Evolutionary conservation across 352 stramenopile genomes (phyloP).

Genomic region (Globisporangium splendens): DNA sequence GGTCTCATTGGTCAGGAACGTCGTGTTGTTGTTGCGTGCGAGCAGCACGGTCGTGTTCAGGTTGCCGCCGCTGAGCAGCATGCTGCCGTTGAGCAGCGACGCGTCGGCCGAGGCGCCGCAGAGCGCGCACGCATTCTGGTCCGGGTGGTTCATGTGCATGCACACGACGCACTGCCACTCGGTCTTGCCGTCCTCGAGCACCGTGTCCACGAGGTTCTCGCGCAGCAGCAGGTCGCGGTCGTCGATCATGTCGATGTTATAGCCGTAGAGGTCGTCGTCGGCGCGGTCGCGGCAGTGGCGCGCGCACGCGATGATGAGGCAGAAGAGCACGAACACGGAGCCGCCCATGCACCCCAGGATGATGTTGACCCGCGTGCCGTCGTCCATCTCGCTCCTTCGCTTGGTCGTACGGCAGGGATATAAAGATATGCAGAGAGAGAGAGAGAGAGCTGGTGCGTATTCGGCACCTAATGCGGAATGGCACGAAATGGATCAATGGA

Average conservation of each 20-base stretch:
- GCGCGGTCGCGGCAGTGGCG: conserved; percentile 27
- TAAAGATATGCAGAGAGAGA: no score
- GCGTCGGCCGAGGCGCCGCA: conserved; percentile 63
- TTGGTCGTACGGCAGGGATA: no score
- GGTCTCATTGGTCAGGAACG: conserved; percentile 14
- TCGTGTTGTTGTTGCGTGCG: conserved; percentile 9
- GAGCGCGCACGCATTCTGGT: conserved; percentile 52
- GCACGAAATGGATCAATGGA: no score
- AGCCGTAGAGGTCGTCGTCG: conserved; percentile 28
- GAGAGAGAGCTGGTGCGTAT: no score
- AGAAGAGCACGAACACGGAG: conserved; percentile 47
- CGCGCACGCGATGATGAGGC: conserved; percentile 35
- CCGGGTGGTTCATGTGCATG: conserved; percentile 70
- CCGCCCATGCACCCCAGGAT: conserved; percentile 17
- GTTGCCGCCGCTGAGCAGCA: conserved; percentile 23
- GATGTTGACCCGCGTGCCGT: conserved; percentile 14
- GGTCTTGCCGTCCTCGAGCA: conserved; percentile 49
- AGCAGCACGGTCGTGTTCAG: conserved; percentile 17
- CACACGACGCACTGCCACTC: conserved; percentile 80
- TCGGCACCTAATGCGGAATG: no score
- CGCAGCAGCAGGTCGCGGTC: conserved; percentile 43
- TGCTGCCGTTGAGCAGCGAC: conserved; percentile 35
- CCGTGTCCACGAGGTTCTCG: conserved; percentile 64
- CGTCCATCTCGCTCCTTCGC: neutral
- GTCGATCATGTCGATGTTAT: conserved; percentile 55